A percentile compares a stretch with the other conserved stretches of the same genome.
Conservation (phyloP, 75 land plant genomes). For the Pinus taeda region DNA sequence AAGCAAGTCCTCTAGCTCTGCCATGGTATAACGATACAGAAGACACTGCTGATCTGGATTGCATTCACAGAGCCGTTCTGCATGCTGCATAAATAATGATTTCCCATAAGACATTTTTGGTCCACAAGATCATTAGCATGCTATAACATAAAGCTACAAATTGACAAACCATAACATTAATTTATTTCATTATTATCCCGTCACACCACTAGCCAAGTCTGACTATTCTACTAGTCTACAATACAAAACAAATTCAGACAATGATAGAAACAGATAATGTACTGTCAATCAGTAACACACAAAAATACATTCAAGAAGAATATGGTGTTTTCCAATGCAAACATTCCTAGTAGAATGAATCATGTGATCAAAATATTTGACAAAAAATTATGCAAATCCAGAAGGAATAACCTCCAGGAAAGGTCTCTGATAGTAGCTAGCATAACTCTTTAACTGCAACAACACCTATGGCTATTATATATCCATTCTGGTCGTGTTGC, state of each 20-base stretch:
- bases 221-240: background rate
- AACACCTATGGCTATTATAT: background rate
- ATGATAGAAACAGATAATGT: background rate
- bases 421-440: too few species aligned
- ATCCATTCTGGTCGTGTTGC: too few species aligned
- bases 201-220: background rate
- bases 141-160: background rate
- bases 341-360: too few species aligned
- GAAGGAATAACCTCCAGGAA: background rate
- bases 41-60: slow-evolving; percentile 56
- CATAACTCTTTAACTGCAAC: background rate
- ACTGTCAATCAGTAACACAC: background rate
- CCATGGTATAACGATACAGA: slow-evolving; percentile 80
- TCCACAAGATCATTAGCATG: background rate
- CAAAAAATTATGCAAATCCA: background rate
- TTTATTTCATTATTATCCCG: too few species aligned
- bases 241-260: background rate
- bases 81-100: slow-evolving; percentile 63
- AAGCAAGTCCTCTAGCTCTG: slow-evolving; percentile 73
- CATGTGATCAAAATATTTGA: background rate
- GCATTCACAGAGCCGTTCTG: slow-evolving; percentile 92
- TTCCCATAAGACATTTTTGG: background rate
- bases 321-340: background rate
- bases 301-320: background rate
- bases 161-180: background rate